A percentile compares a stretch with the other conserved stretches of the same genome.
Conservation (phyloP, 495 filamentous ascomycete species). For the Trichoderma gamsii region DNA sequence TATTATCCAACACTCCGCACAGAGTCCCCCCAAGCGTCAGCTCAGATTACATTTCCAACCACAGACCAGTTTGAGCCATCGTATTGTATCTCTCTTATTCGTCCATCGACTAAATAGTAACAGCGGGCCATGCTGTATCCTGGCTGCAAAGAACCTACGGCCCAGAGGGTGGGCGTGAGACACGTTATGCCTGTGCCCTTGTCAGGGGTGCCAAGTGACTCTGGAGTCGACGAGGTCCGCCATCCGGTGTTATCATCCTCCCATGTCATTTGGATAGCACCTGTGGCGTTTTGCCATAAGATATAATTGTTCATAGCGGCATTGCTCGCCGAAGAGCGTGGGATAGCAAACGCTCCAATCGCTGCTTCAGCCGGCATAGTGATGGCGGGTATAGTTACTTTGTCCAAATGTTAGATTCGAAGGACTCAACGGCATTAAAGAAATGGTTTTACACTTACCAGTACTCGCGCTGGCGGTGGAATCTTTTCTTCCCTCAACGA, state of each 20-base stretch:
- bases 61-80: constrained; percentile 3
- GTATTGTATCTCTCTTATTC: constrained; percentile 2
- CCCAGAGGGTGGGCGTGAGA: not conserved
- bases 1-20: no score
- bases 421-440: not conserved
- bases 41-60: not conserved
- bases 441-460: not conserved
- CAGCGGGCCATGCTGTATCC: not conserved
- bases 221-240: not conserved
- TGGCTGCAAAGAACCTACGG: not conserved
- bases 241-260: not conserved
- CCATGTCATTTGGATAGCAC: not conserved
- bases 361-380: not conserved
- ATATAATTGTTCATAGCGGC: not conserved
- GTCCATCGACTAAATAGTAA: not conserved
- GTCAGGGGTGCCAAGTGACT: not conserved
- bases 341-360: not conserved
- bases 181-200: not conserved
- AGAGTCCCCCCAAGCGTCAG: not conserved
- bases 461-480: not conserved
- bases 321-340: not conserved
- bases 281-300: not conserved
- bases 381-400: not conserved
- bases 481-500: not conserved
- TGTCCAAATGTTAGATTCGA: not conserved